These are phyloP conservation scores for Pogostemon cablin DNA, from an alignment of 257 asterid species.

Conservation along the genomic window DNA sequence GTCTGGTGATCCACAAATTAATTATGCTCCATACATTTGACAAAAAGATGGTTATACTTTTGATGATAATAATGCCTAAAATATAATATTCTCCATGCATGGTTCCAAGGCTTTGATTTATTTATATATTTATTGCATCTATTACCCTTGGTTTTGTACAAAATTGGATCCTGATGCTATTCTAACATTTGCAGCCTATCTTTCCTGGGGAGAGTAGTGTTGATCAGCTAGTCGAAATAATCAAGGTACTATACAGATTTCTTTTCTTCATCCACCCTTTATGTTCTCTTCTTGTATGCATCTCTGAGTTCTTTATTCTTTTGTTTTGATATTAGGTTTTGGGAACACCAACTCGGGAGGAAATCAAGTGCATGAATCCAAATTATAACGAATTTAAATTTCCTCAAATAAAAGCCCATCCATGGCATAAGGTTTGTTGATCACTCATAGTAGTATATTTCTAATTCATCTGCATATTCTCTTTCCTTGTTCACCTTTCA, in stretches of 20 bases:
- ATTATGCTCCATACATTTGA: not conserved
- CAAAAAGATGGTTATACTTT: not conserved
- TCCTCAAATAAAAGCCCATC: constrained; percentile 91
- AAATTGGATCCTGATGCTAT: not conserved
- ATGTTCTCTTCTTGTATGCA: not conserved
- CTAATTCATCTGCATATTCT: not conserved
- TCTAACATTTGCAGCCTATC: constrained; percentile 62
- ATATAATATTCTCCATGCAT: not conserved
- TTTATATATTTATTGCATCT: not conserved
- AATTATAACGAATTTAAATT: constrained; percentile 82
- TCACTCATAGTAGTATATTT: not conserved
- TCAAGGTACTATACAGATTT: constrained; percentile 51
- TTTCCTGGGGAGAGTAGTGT: constrained; percentile 96
- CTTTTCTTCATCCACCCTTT: not conserved
- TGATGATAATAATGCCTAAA: not conserved
- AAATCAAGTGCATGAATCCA: constrained; percentile 95
- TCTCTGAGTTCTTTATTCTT: constrained; percentile 14
- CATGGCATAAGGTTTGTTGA: constrained; percentile 89
- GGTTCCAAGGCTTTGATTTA: not conserved
- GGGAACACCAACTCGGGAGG: constrained; percentile 96
- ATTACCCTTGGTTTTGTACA: not conserved
- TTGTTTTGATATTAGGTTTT: constrained; percentile 48
- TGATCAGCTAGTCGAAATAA: constrained; percentile 87
- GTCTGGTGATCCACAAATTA: not conserved
- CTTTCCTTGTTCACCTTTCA: not conserved